Evolutionary conservation across 1,284 basidiomycete species (phyloP).

Genomic region (Boletus semigastroideus): DNA sequence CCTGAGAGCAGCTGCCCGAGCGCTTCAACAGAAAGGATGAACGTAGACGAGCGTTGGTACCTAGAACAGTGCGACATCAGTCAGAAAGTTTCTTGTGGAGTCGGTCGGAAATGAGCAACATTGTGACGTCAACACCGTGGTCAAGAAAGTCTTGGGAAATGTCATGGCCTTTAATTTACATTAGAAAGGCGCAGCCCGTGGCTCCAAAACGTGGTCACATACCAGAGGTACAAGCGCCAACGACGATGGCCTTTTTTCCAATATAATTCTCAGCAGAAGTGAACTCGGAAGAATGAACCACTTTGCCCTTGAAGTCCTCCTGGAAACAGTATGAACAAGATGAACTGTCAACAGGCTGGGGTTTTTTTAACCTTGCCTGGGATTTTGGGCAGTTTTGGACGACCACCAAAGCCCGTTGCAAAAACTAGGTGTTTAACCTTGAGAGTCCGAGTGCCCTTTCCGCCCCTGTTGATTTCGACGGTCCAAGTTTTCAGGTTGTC

Average conservation of each 20-base stretch:
- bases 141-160: constrained; percentile 30
- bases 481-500: constrained; percentile 37
- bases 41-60: constrained; percentile 33
- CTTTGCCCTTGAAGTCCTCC: constrained; percentile 27
- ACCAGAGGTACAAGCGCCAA: constrained; percentile 45
- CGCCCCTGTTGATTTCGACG: constrained; percentile 32
- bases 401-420: constrained; percentile 43
- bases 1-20: constrained; percentile 15
- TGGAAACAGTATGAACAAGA: constrained; percentile 2
- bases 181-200: constrained; percentile 1
- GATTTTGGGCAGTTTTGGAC: constrained; percentile 33
- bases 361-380: constrained; percentile 23
- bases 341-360: background rate
- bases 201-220: background rate
- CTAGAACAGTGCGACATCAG: constrained; percentile 15
- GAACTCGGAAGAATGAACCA: constrained; percentile 41
- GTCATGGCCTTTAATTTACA: constrained; percentile 18
- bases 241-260: constrained; percentile 45
- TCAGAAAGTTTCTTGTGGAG: background rate
- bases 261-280: constrained; percentile 35
- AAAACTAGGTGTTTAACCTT: constrained; percentile 40
- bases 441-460: constrained; percentile 29
- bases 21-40: constrained; percentile 21
- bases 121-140: constrained; percentile 27
- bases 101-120: constrained; percentile 11